Evolutionary conservation across 768 basidiomycete species (phyloP).

Genomic region (Russula olivacea): DNA sequence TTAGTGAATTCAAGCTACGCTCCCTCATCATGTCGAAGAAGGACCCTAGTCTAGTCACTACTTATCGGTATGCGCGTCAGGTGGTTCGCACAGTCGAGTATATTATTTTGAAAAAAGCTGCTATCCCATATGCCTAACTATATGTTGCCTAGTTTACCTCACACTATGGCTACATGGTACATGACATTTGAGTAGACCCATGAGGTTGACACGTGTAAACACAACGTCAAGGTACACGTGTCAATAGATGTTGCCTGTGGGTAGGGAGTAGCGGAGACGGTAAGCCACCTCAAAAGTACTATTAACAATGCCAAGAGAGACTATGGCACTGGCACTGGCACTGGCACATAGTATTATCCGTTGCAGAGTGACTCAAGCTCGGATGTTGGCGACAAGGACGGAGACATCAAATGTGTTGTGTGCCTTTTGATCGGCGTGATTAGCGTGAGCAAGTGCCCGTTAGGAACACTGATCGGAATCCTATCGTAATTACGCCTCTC

Average conservation of each 20-base stretch:
- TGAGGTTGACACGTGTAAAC: background rate
- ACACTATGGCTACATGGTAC: background rate
- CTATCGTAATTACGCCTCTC: too few relatives aligned
- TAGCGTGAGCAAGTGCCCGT: too few relatives aligned
- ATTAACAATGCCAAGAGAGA: background rate
- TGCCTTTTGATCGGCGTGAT: too few relatives aligned
- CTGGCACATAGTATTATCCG: too few relatives aligned
- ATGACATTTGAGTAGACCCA: background rate
- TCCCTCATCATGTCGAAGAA: conserved; percentile 27
- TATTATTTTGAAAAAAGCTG: background rate
- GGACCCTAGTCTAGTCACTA: background rate
- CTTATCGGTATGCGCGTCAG: conserved; percentile 5
- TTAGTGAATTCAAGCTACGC: conserved; percentile 31
- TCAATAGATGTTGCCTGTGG: background rate
- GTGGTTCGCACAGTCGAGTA: conserved; percentile 2
- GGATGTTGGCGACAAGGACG: too few relatives aligned
- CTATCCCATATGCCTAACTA: conserved; percentile 1
- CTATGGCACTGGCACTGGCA: too few relatives aligned
- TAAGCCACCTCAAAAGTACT: background rate
- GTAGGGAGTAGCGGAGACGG: background rate
- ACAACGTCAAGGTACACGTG: too few relatives aligned
- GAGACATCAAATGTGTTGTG: too few relatives aligned
- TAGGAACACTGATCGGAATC: too few relatives aligned
- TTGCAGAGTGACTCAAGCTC: too few relatives aligned
- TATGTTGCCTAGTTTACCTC: background rate